Base-by-base conservation (phyloP, 257 asterid genomes). In the Penstemon eatonii region DNA sequence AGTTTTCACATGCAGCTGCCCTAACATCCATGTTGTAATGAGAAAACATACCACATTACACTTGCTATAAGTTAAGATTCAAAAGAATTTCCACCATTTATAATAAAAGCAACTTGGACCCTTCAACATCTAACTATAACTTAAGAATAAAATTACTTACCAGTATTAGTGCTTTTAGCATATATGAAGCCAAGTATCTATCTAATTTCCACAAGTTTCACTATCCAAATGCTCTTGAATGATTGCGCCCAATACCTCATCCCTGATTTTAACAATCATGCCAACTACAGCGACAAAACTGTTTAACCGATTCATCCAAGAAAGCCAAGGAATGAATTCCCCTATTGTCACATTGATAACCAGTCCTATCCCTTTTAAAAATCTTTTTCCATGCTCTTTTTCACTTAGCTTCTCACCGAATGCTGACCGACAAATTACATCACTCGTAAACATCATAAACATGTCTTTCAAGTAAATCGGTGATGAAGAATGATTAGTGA, bases 1-100 rank as follows among this genome's bases (percentile, higher is more conserved):
- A 3, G 83, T 78, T 2, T 2, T 78, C 80, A 0, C 77, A 74
- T 43, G 75, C 83, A 9, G 74, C 80, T 37, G 11, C 51, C 33
- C 67, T 72, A 1, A 77, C 40, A 62, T 77, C 81, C 80, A 15
- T 74, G 53, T 25, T 25, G 33, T 0, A 25, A 25, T 25, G 1
- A 25, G 33, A 25, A 25, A 25, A 25, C 33, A 25, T 25, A 25
- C 33, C 2, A 25, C 33, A 25, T 25, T 25, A 25, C 33, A 25
- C 33, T 25, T 25, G 33, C 33, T 25, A 25, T 25, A 25, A 25
- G 33, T 25, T 25, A 25, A 25, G 33, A 25, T 25, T 25, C 18
- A 25, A 25, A 25, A 25, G 33, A 2, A 25, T 25, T 25, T 25
- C 33, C 33, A 25, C 33, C 33, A 25, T 25, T 1, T 25, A 25